Conservation (phyloP, 2,329 filamentous ascomycete species). For the Cladophialophora immunda region DNA sequence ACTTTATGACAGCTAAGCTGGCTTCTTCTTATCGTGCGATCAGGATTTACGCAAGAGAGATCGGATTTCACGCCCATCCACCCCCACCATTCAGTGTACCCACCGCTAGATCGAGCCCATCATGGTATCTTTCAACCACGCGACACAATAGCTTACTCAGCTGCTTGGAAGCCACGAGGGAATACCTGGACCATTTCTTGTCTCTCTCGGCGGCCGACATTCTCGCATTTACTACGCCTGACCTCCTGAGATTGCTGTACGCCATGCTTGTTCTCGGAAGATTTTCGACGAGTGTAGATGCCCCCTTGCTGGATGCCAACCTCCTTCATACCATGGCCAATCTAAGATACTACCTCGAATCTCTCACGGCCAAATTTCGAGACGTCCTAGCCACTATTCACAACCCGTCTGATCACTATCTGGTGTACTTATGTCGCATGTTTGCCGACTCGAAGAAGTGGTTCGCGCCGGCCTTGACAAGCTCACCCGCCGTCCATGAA, state of each 20-base stretch:
- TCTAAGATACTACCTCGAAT: neutral
- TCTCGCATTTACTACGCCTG: neutral
- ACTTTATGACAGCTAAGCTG: neutral
- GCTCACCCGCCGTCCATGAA: neutral
- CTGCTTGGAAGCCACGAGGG: neutral
- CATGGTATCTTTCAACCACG: neutral
- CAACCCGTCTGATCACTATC: neutral
- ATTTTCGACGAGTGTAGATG: neutral
- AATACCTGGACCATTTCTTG: constrained; percentile 10
- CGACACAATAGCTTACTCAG: neutral
- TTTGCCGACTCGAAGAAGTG: constrained; percentile 3
- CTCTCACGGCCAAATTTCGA: neutral
- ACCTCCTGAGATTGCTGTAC: constrained; percentile 15
- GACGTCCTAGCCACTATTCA: neutral
- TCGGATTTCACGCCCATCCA: neutral
- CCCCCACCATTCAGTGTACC: neutral
- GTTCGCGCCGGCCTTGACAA: neutral
- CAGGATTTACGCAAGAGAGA: constrained; percentile 10
- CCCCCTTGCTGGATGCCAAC: neutral
- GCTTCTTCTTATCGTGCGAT: constrained; percentile 5
- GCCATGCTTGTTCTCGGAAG: constrained; percentile 1
- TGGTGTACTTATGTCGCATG: neutral
- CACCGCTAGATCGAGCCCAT: too few species aligned
- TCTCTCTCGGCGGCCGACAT: neutral
- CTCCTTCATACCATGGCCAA: neutral